Conservation (phyloP, 345 rosid species). For the Garcia nutans region DNA sequence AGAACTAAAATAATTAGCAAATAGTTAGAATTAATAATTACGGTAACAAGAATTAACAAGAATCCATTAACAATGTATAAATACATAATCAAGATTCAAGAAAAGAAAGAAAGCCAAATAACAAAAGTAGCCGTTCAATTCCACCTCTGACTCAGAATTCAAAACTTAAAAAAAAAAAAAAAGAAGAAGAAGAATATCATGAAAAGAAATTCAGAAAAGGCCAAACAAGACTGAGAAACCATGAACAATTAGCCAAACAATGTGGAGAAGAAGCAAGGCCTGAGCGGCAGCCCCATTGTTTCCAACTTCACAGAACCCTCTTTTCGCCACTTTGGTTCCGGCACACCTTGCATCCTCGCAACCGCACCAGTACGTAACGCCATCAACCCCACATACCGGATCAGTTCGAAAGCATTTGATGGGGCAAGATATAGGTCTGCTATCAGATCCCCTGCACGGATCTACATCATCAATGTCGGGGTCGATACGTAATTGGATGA, state of each 20-base stretch:
- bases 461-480: not conserved
- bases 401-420: constrained; percentile 11
- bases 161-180: not conserved
- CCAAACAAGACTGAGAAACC: constrained; percentile 6
- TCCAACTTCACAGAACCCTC: constrained; percentile 4
- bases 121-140: not conserved
- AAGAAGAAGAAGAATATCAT: too few species aligned
- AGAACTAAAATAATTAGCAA: too few species aligned
- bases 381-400: constrained; percentile 1
- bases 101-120: not conserved
- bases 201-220: not conserved
- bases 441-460: not conserved
- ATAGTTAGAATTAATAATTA: too few species aligned
- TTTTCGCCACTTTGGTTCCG: not conserved
- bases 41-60: not conserved
- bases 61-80: too few species aligned
- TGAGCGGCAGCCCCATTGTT: constrained; percentile 11
- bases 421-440: not conserved
- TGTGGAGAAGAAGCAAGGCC: constrained; percentile 10
- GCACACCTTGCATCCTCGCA: not conserved
- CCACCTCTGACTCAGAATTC: not conserved
- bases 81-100: not conserved
- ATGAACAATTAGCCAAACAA: constrained; percentile 4
- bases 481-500: not conserved
- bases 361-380: constrained; percentile 2